phyloP scores from a whole-genome alignment of 2,329 filamentous ascomycete species.

The Phialophora macrospora region DNA sequence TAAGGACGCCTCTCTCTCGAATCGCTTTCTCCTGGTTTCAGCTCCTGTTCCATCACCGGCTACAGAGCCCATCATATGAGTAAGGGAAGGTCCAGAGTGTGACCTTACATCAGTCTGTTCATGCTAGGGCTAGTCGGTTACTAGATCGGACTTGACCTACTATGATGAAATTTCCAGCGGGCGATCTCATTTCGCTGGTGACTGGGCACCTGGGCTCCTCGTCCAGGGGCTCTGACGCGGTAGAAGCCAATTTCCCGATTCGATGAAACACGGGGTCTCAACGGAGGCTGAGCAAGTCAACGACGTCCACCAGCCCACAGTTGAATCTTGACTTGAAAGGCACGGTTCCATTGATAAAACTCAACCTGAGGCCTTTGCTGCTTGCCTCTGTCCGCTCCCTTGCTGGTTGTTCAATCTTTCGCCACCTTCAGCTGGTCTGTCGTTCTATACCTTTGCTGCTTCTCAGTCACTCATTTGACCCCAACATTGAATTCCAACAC shows the following conservation, averaged over 20 bases:
- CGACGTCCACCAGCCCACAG: not conserved
- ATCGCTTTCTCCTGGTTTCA: constrained; percentile 16
- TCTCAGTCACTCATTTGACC: constrained; percentile 26
- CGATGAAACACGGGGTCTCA: constrained; percentile 33
- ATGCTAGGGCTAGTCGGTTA: not conserved
- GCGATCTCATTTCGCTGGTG: constrained; percentile 6
- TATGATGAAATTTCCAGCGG: not conserved
- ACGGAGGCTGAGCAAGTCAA: constrained; percentile 28
- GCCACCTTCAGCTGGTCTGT: constrained; percentile 23
- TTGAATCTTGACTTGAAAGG: not conserved
- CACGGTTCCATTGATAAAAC: not conserved
- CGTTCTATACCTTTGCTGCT: constrained; percentile 7
- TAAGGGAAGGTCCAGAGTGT: constrained; percentile 11
- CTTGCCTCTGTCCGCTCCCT: constrained; percentile 10
- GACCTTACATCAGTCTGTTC: not conserved
- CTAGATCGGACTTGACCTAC: constrained; percentile 1
- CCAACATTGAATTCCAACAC: constrained; percentile 8
- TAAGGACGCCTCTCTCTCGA: not conserved
- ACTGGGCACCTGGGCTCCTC: not conserved
- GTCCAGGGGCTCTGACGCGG: constrained; percentile 5
- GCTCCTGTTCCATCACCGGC: constrained; percentile 18
- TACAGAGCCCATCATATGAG: not conserved
- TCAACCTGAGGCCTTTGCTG: not conserved
- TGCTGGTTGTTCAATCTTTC: constrained; percentile 13
- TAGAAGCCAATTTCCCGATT: constrained; percentile 30